A percentile compares a stretch with the other conserved stretches of the same genome.
Evolutionary conservation across 805 yeast genomes (phyloP).

Genomic region (Kodamaea jinghongensis): DNA sequence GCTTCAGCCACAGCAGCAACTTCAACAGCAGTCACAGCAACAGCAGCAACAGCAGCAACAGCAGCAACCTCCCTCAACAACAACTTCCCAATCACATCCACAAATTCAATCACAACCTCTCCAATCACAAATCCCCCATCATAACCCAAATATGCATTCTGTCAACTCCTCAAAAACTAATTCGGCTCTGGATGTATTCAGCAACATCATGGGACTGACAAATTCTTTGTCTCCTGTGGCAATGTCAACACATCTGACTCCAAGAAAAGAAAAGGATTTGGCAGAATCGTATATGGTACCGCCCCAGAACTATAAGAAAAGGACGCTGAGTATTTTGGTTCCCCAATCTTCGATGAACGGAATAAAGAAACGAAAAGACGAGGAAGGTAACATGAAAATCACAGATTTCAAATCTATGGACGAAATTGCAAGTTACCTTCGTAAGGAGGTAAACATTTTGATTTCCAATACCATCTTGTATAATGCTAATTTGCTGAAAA

Average conservation of each 20-base stretch:
- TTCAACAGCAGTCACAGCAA: neutral
- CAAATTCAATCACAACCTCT: neutral
- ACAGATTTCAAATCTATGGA: slow-evolving; percentile 3
- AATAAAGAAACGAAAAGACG: slow-evolving; percentile 6
- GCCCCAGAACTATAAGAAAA: slow-evolving; percentile 5
- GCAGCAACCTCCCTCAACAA: neutral
- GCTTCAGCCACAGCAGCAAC: neutral
- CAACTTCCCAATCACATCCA: neutral
- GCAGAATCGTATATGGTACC: slow-evolving; percentile 4
- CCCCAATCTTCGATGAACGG: neutral
- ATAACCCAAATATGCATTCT: neutral
- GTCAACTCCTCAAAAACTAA: slow-evolving; percentile 5
- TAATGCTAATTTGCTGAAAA: slow-evolving; percentile 8
- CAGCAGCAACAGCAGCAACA: neutral
- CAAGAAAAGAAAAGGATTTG: slow-evolving; percentile 9
- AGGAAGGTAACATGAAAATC: neutral
- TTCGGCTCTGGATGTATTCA: slow-evolving; percentile 12
- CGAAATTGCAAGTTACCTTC: slow-evolving; percentile 9
- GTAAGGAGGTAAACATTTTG: slow-evolving; percentile 11
- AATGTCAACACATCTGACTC: slow-evolving; percentile 5
- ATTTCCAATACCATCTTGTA: slow-evolving; percentile 6
- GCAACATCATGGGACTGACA: slow-evolving; percentile 9
- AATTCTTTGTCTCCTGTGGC: slow-evolving; percentile 5
- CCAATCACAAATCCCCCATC: neutral
- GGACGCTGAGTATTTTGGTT: slow-evolving; percentile 5